Percentiles rank a stretch among this genome's conserved stretches.
Conservation (phyloP, 2,329 filamentous ascomycete species). For the Aspergillus melleus region DNA sequence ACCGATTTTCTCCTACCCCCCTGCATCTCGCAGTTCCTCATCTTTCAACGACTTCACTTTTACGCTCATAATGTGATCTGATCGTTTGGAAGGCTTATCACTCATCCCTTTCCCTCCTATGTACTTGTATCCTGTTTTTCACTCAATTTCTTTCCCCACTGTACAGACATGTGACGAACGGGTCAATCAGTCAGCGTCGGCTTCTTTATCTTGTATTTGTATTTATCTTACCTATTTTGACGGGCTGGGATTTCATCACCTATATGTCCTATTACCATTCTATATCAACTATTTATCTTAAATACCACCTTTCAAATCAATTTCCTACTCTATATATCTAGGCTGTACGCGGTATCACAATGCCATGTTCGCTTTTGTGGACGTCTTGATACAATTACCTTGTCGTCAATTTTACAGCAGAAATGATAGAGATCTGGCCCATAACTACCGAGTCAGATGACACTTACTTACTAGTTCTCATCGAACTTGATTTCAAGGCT, state of each 20-base stretch:
- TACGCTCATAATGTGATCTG: neutral
- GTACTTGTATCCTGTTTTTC: slow-evolving; percentile 3
- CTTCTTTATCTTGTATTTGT: slow-evolving; percentile 1
- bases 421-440: too few relatives aligned
- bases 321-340: too few relatives aligned
- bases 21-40: neutral
- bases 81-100: neutral
- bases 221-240: slow-evolving; percentile 2
- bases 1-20: neutral
- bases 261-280: neutral
- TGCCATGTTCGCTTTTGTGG: too few relatives aligned
- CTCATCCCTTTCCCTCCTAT: neutral
- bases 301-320: too few relatives aligned
- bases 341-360: too few relatives aligned
- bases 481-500: too few relatives aligned
- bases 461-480: too few relatives aligned
- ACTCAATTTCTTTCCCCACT: neutral
- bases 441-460: too few relatives aligned
- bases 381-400: too few relatives aligned
- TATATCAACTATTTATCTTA: neutral
- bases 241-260: neutral
- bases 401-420: too few relatives aligned
- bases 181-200: neutral
- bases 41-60: neutral
- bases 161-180: slow-evolving; percentile 3